Evolutionary conservation across 495 filamentous ascomycete species (phyloP).

Genomic region (Penicillium coffeae): DNA sequence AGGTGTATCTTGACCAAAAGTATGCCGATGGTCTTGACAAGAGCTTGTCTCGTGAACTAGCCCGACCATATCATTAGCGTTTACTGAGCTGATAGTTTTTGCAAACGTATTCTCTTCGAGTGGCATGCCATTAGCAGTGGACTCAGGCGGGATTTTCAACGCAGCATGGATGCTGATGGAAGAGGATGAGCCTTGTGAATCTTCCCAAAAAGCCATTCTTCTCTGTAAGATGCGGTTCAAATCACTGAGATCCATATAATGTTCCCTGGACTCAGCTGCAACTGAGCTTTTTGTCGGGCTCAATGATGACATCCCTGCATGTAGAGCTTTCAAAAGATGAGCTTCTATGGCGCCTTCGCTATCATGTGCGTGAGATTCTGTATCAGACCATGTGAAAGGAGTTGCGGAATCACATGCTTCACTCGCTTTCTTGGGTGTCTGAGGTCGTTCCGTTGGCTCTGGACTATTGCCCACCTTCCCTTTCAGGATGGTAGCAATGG

Average conservation of each 20-base stretch:
- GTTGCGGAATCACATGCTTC: not conserved
- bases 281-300: not conserved
- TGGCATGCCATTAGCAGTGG: no score
- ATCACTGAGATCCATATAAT: not conserved
- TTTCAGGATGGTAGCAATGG: no score
- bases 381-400: constrained; percentile 19
- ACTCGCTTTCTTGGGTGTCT: not conserved
- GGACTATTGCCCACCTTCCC: no score
- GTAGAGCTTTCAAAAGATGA: constrained; percentile 15
- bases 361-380: not conserved
- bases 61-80: no score
- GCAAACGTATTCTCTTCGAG: no score
- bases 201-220: not conserved
- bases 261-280: no score
- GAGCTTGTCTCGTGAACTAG: no score
- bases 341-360: constrained; percentile 7
- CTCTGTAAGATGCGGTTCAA: not conserved
- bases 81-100: no score
- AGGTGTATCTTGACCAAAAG: no score
- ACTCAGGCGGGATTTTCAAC: not conserved
- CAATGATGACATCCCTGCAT: constrained; percentile 9
- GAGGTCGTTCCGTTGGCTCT: no score
- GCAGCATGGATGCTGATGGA: not conserved
- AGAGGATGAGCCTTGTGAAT: not conserved
- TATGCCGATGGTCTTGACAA: no score